Base-by-base conservation (phyloP, 2,329 filamentous ascomycete species). In the Lachnellula arida region DNA sequence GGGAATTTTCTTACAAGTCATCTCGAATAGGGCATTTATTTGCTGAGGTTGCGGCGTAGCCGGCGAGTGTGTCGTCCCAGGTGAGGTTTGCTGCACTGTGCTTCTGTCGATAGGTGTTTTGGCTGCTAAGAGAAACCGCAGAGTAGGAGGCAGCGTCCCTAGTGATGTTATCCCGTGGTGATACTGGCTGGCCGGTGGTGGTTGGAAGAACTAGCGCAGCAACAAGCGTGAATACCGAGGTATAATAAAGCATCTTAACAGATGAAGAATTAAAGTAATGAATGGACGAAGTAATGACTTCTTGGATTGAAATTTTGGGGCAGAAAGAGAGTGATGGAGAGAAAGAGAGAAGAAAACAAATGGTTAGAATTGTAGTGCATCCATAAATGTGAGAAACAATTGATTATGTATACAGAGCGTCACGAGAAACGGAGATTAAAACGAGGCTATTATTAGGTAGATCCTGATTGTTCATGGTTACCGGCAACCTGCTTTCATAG, bases 21-120 rank as follows among this genome's bases (percentile, higher is more conserved):
- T 34, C 75, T 78, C 65, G 91, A 92, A 40, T 79, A n/a, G n/a
- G 75, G 72, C 91, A 95, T 34, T 71, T 77, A 28, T 78, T 67
- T 55, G 89, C 91, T 48, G 86, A 81, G 54, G 75, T 73, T 49
- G 75, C 63, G 32, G 91, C 91, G 58, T 81, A 88, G 56, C 71
- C 68, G 52, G 84, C 86, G 50, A 89, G 81, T 35, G 74, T 73
- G 5, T 74, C 67, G 64, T 85, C 79, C 88, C 89, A 97, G 52
- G 67, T 70, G 44, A 96, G 68, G 42, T 75, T 79, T 19, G 74
- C 69, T 37, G 82, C 84, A 17, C 86, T 87, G 80, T 96, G 90
- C 77, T 93, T 94, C 68, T 77, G 70, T 59, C 93, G 91, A 75
- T 93, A 89, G 49, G 87, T 68, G 76, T 97, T 96, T 85, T 97